Evolutionary conservation across 371 early-diverging fungal genomes (phyloP).

Genomic region (Parasitella parasitica): DNA sequence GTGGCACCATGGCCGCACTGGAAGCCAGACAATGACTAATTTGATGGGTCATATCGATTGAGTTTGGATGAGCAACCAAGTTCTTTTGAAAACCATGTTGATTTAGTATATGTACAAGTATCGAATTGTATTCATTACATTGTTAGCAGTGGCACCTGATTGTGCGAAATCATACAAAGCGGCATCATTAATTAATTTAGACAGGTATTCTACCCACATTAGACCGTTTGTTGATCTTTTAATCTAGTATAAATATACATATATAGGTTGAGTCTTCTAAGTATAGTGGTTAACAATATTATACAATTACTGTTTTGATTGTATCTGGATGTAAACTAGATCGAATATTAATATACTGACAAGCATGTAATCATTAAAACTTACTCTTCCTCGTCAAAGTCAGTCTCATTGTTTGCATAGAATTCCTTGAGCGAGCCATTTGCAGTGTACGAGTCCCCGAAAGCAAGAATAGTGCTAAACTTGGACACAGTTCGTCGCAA

Average conservation of each 20-base stretch:
- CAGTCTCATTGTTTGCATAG: neutral
- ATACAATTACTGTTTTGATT: neutral
- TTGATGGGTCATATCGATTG: neutral
- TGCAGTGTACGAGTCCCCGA: conserved; percentile 25
- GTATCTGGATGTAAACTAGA: neutral
- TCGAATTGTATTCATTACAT: conserved; percentile 1
- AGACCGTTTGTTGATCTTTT: conserved; percentile 7
- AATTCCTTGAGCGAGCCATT: conserved; percentile 3
- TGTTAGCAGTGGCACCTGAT: conserved; percentile 16
- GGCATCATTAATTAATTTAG: neutral
- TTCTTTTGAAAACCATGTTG: neutral
- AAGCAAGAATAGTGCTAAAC: conserved; percentile 5
- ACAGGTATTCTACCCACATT: conserved; percentile 19
- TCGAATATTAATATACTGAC: neutral
- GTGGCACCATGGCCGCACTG: neutral
- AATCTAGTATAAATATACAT: neutral
- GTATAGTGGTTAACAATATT: neutral
- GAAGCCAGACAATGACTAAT: neutral
- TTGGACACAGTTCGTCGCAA: neutral
- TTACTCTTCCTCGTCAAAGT: neutral
- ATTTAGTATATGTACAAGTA: neutral
- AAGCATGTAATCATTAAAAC: neutral
- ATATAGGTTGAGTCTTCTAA: neutral
- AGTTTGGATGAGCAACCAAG: neutral
- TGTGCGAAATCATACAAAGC: conserved; percentile 16